Percentiles rank a stretch among this genome's conserved stretches.
phyloP scores from a whole-genome alignment of 108 stramenopile species.

The Discostella pseudostelligera region DNA sequence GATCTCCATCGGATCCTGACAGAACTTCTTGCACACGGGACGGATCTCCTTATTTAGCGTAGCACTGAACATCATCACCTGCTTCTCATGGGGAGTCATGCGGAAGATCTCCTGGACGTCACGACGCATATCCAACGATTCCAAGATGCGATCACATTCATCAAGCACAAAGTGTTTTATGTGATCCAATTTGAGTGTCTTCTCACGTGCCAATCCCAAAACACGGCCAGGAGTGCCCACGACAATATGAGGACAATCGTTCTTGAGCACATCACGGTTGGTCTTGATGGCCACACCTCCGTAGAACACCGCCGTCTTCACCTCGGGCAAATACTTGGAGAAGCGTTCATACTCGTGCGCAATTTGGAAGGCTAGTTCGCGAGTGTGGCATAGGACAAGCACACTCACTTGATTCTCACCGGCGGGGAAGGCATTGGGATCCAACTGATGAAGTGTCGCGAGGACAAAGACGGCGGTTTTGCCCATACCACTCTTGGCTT shows the following conservation, averaged over 20 bases:
- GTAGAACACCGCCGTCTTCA: constrained; percentile 98
- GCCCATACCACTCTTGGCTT: constrained; percentile 99
- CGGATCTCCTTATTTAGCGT: constrained; percentile 98
- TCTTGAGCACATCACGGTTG: constrained; percentile 89
- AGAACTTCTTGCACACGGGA: constrained; percentile 98
- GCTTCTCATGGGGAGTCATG: constrained; percentile 98
- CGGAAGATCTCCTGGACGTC: constrained; percentile 99
- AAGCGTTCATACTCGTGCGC: constrained; percentile 99
- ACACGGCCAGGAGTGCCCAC: constrained; percentile 98
- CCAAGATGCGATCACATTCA: constrained; percentile 98
- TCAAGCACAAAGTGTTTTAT: constrained; percentile 99
- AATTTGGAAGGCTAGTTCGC: constrained; percentile 99
- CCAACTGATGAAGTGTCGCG: constrained; percentile 95
- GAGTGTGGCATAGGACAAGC: constrained; percentile 98
- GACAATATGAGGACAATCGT: constrained; percentile 95
- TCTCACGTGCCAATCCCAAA: constrained; percentile 88
- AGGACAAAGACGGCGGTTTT: constrained; percentile 99
- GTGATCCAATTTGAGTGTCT: constrained; percentile 89
- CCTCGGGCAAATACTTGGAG: constrained; percentile 96
- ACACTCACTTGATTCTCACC: constrained; percentile 83
- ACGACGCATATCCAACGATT: constrained; percentile 95
- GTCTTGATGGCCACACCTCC: constrained; percentile 92
- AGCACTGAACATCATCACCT: constrained; percentile 99
- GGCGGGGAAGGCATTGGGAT: constrained; percentile 64
- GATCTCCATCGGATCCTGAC: constrained; percentile 99